Evolutionary conservation across 2,329 filamentous ascomycete genomes (phyloP).

Genomic region (Fusarium torulosum): DNA sequence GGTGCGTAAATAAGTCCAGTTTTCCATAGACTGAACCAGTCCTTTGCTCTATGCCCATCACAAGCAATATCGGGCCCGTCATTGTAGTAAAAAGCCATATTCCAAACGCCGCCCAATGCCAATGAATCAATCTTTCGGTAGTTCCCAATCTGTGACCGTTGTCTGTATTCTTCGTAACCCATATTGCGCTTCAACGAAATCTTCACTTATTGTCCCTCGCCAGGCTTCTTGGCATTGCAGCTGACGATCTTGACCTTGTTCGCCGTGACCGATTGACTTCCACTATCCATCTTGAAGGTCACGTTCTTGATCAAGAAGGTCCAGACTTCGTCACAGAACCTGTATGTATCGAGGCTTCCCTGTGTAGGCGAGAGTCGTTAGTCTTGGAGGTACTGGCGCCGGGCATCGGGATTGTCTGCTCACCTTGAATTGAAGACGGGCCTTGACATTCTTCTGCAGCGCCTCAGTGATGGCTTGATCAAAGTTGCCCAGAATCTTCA

Average conservation of each 20-base stretch:
- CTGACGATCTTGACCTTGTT: conserved; percentile 99
- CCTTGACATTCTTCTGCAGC: conserved; percentile 91
- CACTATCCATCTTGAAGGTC: conserved; percentile 96
- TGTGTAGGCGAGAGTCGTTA: conserved; percentile 54
- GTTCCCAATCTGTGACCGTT: conserved; percentile 37
- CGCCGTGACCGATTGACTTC: conserved; percentile 77
- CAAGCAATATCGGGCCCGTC: conserved; percentile 19
- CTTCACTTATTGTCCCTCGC: conserved; percentile 52
- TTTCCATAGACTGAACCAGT: conserved; percentile 4
- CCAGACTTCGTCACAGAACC: conserved; percentile 99
- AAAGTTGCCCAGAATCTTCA: conserved; percentile 97
- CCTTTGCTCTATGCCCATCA: not conserved
- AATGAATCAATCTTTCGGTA: conserved; percentile 29
- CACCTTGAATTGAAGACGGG: conserved; percentile 95
- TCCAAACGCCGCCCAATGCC: conserved; percentile 48
- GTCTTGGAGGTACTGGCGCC: not conserved
- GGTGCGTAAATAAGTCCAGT: conserved; percentile 2
- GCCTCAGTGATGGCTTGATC: conserved; percentile 94
- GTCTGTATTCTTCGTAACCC: not conserved
- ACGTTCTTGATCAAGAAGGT: conserved; percentile 99
- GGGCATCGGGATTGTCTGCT: conserved; percentile 27
- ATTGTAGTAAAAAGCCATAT: conserved; percentile 17
- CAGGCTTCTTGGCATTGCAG: conserved; percentile 86
- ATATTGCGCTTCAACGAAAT: not conserved
- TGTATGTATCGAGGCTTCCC: conserved; percentile 97